Conservation (phyloP, 176 grass and related monocot species). For the Phoenix dactylifera region DNA sequence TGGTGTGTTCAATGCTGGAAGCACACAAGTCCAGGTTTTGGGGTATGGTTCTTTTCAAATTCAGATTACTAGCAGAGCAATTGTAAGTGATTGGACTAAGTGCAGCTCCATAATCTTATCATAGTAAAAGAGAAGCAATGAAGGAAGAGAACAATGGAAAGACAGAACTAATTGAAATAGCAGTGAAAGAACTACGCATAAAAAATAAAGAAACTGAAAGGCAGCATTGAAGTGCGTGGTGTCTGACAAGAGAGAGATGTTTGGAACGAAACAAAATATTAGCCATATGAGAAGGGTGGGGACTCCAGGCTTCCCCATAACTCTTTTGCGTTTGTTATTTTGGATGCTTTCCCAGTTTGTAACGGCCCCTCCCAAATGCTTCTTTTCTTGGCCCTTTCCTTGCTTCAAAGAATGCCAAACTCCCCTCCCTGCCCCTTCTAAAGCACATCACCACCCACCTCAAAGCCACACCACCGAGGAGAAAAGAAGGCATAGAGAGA, state of each 20-base stretch:
- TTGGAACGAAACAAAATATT: conserved; percentile 48
- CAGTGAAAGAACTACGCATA: conserved; percentile 26
- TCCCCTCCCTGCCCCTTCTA: conserved; percentile 43
- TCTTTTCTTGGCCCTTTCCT: conserved; percentile 1
- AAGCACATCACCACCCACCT: conserved; percentile 30
- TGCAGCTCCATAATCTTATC: conserved; percentile 3
- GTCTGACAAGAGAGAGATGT: conserved; percentile 15
- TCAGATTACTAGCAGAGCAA: no score
- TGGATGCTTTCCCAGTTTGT: conserved; percentile 8
- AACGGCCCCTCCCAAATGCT: neutral
- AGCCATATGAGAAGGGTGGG: conserved; percentile 32
- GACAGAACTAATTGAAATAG: conserved; percentile 22
- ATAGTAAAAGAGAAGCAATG: conserved; percentile 11
- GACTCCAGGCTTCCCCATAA: conserved; percentile 14
- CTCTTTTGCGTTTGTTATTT: conserved; percentile 21
- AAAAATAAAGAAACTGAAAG: neutral
- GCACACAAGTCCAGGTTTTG: no score
- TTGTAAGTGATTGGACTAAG: conserved; percentile 13
- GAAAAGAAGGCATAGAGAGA: conserved; percentile 44
- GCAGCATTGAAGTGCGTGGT: conserved; percentile 6
- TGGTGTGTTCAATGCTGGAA: no score
- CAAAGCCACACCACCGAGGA: conserved; percentile 14
- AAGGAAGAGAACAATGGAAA: conserved; percentile 36
- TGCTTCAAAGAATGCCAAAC: conserved; percentile 59
- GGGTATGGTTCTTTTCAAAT: no score